A percentile compares a stretch with the other conserved stretches of the same genome.
These are phyloP conservation scores for Dunaliella primolecta DNA, from an alignment of 139 green algal species.

Conservation along the genomic window DNA sequence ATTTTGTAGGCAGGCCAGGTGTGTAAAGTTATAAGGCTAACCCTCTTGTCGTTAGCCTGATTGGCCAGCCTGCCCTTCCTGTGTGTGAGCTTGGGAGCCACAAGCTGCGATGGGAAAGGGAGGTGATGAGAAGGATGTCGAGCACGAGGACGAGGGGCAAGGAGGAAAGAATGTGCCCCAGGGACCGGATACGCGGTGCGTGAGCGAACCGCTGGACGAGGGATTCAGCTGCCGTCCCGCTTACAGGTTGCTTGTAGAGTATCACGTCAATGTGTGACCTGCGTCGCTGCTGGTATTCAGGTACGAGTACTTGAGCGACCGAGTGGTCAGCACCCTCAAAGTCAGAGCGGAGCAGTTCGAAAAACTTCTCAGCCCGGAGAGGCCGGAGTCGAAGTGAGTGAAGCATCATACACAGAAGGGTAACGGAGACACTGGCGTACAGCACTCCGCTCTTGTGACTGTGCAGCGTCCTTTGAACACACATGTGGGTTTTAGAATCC, in stretches of 20 bases:
- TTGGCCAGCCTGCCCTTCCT: no score
- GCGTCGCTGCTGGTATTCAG: constrained; percentile 7
- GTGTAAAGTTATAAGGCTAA: no score
- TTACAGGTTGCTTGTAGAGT: neutral
- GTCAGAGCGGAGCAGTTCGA: constrained; percentile 58
- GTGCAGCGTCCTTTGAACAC: no score
- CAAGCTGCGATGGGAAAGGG: neutral
- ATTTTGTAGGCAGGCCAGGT: no score
- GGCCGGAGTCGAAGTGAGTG: constrained; percentile 52
- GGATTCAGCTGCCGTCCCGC: no score
- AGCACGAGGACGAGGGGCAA: neutral
- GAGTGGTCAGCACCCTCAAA: constrained; percentile 64
- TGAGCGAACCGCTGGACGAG: neutral
- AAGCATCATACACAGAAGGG: no score
- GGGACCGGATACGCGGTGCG: neutral
- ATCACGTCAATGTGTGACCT: neutral
- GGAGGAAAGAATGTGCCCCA: neutral
- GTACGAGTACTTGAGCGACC: constrained; percentile 54
- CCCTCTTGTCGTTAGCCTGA: no score
- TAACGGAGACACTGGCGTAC: no score
- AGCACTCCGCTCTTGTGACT: no score
- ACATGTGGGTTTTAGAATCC: no score
- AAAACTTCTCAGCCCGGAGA: constrained; percentile 40
- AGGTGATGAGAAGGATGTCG: neutral
- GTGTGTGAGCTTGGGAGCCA: no score